A percentile compares a stretch with the other conserved stretches of the same genome.
phyloP scores from a whole-genome alignment of 345 rosid species.

The Litchi chinensis region DNA sequence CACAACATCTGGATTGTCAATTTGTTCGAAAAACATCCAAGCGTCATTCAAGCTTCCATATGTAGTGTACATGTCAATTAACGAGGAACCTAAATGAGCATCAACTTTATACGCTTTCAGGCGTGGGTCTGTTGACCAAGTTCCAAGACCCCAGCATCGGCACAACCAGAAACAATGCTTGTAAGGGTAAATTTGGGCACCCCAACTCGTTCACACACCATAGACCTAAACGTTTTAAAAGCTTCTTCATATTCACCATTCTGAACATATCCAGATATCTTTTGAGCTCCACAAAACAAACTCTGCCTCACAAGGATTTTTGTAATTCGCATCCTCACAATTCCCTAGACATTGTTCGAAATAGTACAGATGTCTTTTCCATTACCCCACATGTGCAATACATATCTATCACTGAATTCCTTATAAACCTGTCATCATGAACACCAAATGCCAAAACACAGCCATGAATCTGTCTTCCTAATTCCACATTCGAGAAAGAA shows the following conservation, averaged over 20 bases:
- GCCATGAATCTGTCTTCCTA: conserved; percentile 53
- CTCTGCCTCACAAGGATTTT: conserved; percentile 22
- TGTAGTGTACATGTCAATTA: conserved; percentile 57
- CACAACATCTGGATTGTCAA: conserved; percentile 32
- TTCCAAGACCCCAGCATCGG: background rate
- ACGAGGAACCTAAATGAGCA: conserved; percentile 45
- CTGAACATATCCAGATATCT: conserved; percentile 54
- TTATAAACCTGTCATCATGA: conserved; percentile 35
- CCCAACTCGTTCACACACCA: conserved; percentile 32
- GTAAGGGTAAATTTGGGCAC: conserved; percentile 47
- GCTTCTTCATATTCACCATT: conserved; percentile 42
- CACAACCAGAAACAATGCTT: conserved; percentile 40
- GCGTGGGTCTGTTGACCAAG: conserved; percentile 31
- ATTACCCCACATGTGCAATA: conserved; percentile 52
- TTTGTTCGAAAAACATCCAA: conserved; percentile 34
- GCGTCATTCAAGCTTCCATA: conserved; percentile 52
- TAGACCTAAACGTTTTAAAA: conserved; percentile 36
- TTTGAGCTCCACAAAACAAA: conserved; percentile 45
- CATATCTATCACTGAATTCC: conserved; percentile 49
- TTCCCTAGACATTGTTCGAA: conserved; percentile 15
- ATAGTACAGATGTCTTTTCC: conserved; percentile 33
- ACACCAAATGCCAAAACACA: conserved; percentile 31
- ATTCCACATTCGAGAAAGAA: conserved; percentile 26
- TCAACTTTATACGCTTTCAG: too few species aligned
- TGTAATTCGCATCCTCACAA: conserved; percentile 17